Conservation (phyloP, 148 eudicot species). For the Cornus suecica region DNA sequence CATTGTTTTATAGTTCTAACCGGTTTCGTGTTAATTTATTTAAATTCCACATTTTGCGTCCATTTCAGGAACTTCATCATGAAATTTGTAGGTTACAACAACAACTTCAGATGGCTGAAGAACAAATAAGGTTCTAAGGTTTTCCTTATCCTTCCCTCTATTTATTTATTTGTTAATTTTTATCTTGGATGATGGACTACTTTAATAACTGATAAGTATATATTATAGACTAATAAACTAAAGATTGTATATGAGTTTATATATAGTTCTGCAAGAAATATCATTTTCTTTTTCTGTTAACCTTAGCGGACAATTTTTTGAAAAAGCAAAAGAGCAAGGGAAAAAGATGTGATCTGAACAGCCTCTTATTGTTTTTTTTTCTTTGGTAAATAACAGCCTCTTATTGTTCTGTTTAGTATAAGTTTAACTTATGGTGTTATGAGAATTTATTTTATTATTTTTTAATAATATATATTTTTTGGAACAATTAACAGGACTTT, state of each 20-base stretch:
- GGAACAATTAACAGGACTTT: slow-evolving; percentile 26
- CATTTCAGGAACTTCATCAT: slow-evolving; percentile 47
- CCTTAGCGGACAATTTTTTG: no score
- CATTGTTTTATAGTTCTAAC: background rate
- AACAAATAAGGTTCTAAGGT: slow-evolving; percentile 46
- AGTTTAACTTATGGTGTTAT: background rate
- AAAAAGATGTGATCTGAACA: no score
- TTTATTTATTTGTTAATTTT: background rate
- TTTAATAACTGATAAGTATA: no score
- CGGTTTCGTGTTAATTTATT: background rate
- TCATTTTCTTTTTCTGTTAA: no score
- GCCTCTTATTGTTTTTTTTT: no score
- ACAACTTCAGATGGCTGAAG: slow-evolving; percentile 51
- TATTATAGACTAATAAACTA: no score
- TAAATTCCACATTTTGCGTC: background rate
- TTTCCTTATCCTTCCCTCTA: background rate
- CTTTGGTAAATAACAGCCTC: no score
- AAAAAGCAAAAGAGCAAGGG: slow-evolving; percentile 9
- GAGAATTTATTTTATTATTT: no score
- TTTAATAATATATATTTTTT: no score
- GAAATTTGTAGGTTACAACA: slow-evolving; percentile 49
- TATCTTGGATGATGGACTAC: background rate
- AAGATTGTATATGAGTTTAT: no score
- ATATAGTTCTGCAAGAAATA: no score
- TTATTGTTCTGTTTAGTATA: background rate